Percentiles rank a stretch among this genome's conserved stretches.
These are phyloP conservation scores for Casuarina equisetifolia DNA, from an alignment of 306 rosid genomes.

Conservation along the genomic window DNA sequence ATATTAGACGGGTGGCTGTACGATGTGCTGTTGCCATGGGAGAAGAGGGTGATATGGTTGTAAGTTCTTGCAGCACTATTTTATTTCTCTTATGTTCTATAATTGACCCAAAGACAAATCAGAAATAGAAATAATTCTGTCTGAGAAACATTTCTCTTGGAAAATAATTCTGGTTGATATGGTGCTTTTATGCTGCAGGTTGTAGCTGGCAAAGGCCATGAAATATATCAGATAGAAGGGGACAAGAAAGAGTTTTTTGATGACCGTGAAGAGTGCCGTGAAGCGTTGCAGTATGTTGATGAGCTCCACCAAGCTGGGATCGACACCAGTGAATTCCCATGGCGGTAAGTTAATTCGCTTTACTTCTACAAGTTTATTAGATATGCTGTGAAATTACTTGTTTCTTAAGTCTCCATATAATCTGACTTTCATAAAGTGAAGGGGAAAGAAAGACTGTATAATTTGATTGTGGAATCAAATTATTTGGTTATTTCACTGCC, in stretches of 20 bases:
- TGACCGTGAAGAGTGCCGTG: conserved; percentile 93
- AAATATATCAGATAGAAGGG: conserved; percentile 73
- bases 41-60: conserved; percentile 96
- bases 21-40: conserved; percentile 99
- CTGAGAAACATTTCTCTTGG: not conserved
- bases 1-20: conserved; percentile 82
- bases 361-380: not conserved
- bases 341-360: conserved; percentile 63
- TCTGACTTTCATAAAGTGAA: not conserved
- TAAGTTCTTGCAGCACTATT: conserved; percentile 62
- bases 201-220: conserved; percentile 96
- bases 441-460: not conserved
- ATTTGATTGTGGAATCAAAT: not conserved
- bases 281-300: conserved; percentile 90
- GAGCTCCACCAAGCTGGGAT: conserved; percentile 98
- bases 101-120: conserved; percentile 1
- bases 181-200: conserved; percentile 54
- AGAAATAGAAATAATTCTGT: conserved; percentile 17
- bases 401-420: not conserved
- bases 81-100: conserved; percentile 10
- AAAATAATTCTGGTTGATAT: not conserved
- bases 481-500: not conserved
- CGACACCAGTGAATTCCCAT: conserved; percentile 96
- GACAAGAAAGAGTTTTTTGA: conserved; percentile 79
- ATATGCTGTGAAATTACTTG: not conserved